Evolutionary conservation across 495 filamentous ascomycete genomes (phyloP), one percentile per base, ranked within the genome.

Genomic region (Xylaria grammica): DNA sequence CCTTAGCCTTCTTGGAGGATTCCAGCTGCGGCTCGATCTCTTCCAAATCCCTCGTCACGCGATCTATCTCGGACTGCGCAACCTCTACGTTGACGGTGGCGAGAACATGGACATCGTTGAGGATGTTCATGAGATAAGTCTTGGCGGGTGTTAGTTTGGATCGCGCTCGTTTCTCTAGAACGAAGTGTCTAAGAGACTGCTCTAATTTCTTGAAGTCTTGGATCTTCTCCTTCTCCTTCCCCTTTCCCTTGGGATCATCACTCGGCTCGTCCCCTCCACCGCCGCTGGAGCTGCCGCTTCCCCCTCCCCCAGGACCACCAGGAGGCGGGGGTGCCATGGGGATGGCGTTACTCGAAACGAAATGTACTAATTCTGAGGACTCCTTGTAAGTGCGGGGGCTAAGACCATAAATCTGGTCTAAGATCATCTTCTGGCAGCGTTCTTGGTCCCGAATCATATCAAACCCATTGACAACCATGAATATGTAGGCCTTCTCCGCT

Each of bases 401-500:
- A 46, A 98, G 82, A 29, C 86, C 84, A 45, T 82, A 82, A 27
- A 99, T 89, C 75, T 98, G 93, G 65, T 96, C 92, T 46, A 98
- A 78, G 36, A 99, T 95, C 88, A 94, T 88, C 69, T 93, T 90
- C 72, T 97, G 87, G 67, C 79, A 82, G n/a, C 83, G 73, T 56
- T 90, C 85, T 79, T 98, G 95, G 76, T 98, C 92, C 63, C 88
- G 83, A 69, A 99, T 97, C 65, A 91, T 90, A 76, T 99, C 96
- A 69, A 92, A 99, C 32, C 94, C 93, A 74, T 99, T 99, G 52
- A 98, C 95, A 9, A 98, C 95, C 79, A 99, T 95, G 81, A 99
- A 99, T 67, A 99, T 94, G 71, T 99, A 98, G 13, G 94, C 94
- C 73, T 99, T 99, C 72, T 99, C 95, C 49, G 93, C 87, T 15